Evolutionary conservation across 2,329 filamentous ascomycete species (phyloP).

Genomic region (Trichophyton schoenleinii): DNA sequence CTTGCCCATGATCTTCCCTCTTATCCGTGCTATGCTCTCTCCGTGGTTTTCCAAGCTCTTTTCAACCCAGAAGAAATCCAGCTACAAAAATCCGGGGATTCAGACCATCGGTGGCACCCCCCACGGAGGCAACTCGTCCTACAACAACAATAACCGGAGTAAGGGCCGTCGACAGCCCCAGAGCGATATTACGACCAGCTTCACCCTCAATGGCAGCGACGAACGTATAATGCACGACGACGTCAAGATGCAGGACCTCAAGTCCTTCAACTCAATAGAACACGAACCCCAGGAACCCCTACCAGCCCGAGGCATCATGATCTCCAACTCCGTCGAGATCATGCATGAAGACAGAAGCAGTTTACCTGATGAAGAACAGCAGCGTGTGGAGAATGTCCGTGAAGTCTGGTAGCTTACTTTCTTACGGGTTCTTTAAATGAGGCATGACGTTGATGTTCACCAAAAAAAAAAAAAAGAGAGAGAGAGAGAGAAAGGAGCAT

Average conservation of each 20-base stretch:
- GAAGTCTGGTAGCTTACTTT: background rate
- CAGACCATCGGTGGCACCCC: conserved; percentile 31
- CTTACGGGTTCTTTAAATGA: background rate
- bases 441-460: background rate
- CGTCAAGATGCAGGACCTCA: conserved; percentile 31
- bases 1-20: conserved; percentile 32
- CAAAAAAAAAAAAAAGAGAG: background rate
- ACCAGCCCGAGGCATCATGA: conserved; percentile 25
- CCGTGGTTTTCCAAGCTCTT: conserved; percentile 15
- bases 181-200: conserved; percentile 16
- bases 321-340: conserved; percentile 34
- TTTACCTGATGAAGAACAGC: conserved; percentile 24
- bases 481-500: background rate
- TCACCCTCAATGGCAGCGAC: conserved; percentile 34
- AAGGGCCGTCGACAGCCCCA: conserved; percentile 10
- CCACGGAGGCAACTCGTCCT: conserved; percentile 16
- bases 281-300: conserved; percentile 8
- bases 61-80: conserved; percentile 14
- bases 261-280: conserved; percentile 8
- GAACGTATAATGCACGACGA: conserved; percentile 34
- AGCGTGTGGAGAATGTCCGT: conserved; percentile 40
- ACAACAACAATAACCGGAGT: background rate
- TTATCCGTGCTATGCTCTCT: conserved; percentile 20
- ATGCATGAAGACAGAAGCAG: background rate
- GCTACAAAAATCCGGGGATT: conserved; percentile 19